These are phyloP conservation scores for Oenanthe javanica DNA, from an alignment of 140 eudicot species.

Conservation along the genomic window DNA sequence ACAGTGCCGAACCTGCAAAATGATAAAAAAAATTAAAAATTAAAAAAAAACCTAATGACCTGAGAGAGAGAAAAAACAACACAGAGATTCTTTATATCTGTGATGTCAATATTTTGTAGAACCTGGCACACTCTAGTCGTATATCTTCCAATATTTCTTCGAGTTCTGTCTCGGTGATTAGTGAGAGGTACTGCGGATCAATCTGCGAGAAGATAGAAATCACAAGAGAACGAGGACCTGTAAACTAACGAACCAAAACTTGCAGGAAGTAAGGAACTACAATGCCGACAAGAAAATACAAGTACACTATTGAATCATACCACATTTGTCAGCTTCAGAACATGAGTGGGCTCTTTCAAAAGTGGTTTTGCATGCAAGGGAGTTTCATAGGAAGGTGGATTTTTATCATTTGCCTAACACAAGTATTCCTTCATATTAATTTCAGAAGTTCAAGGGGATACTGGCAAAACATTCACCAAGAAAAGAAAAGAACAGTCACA, in stretches of 20 bases:
- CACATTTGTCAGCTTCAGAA: slow-evolving; percentile 74
- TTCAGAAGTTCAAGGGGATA: neutral
- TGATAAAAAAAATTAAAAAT: neutral
- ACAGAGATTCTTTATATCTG: neutral
- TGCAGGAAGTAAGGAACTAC: neutral
- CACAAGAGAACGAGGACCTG: neutral
- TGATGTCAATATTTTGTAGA: neutral
- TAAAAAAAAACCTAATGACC: neutral
- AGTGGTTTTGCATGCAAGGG: slow-evolving; percentile 83
- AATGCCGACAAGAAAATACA: neutral
- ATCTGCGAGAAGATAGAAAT: slow-evolving; percentile 28
- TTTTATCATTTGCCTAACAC: slow-evolving; percentile 46
- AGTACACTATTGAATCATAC: slow-evolving; percentile 32
- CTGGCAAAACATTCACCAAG: neutral
- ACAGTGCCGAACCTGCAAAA: slow-evolving; percentile 79
- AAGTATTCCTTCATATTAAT: slow-evolving; percentile 15
- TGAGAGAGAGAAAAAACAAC: neutral
- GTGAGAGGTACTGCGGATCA: slow-evolving; percentile 43
- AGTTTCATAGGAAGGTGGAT: slow-evolving; percentile 57
- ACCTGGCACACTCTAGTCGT: slow-evolving; percentile 94
- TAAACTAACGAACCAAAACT: neutral
- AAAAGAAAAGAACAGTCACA: neutral
- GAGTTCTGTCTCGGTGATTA: slow-evolving; percentile 61
- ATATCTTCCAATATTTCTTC: slow-evolving; percentile 83
- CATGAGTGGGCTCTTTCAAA: slow-evolving; percentile 64